A percentile compares a stretch with the other conserved stretches of the same genome.
Conservation (phyloP, 345 rosid species). For the Arabis alpina region DNA sequence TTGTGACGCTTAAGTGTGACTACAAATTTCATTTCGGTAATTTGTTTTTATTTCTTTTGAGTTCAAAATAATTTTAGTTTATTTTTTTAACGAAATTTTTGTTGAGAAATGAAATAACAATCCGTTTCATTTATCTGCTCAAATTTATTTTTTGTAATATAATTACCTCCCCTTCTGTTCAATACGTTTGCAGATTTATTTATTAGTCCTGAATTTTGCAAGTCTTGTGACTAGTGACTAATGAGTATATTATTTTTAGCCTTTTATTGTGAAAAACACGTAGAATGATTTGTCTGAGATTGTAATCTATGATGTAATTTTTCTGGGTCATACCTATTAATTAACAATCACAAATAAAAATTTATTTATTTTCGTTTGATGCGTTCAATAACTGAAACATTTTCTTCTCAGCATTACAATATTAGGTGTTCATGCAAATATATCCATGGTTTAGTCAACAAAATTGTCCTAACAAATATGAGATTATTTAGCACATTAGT, state of each 20-base stretch:
- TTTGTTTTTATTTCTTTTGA: neutral
- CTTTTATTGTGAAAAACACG: neutral
- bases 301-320: constrained; percentile 1
- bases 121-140: neutral
- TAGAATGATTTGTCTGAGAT: neutral
- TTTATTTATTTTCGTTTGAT: neutral
- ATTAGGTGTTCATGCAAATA: neutral
- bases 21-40: constrained; percentile 3
- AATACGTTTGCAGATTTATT: neutral
- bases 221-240: too few species aligned
- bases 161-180: neutral
- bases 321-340: neutral
- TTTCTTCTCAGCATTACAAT: neutral
- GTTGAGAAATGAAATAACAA: neutral
- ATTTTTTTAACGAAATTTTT: neutral
- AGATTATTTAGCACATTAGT: constrained; percentile 4
- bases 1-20: constrained; percentile 11
- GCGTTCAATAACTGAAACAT: neutral
- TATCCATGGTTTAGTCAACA: constrained; percentile 1
- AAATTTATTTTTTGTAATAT: neutral
- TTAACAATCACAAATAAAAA: neutral
- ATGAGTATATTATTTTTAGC: too few species aligned
- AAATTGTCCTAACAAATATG: neutral
- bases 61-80: neutral
- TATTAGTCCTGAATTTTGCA: neutral